phyloP scores from a whole-genome alignment of 257 asterid species.

The Linderniella brevidens region DNA sequence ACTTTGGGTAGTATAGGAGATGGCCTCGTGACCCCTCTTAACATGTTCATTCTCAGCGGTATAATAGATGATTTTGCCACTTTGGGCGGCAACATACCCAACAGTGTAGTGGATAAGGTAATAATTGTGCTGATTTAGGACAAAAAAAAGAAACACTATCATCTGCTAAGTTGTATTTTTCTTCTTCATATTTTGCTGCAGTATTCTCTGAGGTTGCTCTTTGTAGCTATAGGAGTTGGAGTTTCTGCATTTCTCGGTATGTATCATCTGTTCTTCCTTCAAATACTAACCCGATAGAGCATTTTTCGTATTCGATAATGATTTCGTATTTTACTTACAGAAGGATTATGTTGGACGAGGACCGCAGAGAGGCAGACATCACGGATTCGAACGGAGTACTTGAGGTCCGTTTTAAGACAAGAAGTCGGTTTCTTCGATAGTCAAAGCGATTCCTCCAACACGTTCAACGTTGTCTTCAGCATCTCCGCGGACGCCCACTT shows the following conservation, averaged over 20 bases:
- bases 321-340: conserved; percentile 15
- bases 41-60: conserved; percentile 38
- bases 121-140: neutral
- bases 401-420: conserved; percentile 56
- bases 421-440: conserved; percentile 60
- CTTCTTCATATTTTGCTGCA: conserved; percentile 10
- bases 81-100: conserved; percentile 17
- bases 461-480: conserved; percentile 56
- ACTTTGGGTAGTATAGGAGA: conserved; percentile 62
- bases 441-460: conserved; percentile 36
- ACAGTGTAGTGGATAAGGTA: conserved; percentile 43
- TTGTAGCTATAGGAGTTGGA: conserved; percentile 56
- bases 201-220: conserved; percentile 53
- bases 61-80: conserved; percentile 34
- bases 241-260: conserved; percentile 52
- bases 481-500: conserved; percentile 51
- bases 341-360: conserved; percentile 67
- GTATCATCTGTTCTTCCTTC: neutral
- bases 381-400: conserved; percentile 37
- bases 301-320: neutral
- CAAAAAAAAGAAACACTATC: no score
- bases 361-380: conserved; percentile 72
- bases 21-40: conserved; percentile 59
- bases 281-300: neutral
- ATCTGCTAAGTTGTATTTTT: neutral